Base-by-base conservation (phyloP, 2,329 filamentous ascomycete species). In the Scedosporium apiospermum region DNA sequence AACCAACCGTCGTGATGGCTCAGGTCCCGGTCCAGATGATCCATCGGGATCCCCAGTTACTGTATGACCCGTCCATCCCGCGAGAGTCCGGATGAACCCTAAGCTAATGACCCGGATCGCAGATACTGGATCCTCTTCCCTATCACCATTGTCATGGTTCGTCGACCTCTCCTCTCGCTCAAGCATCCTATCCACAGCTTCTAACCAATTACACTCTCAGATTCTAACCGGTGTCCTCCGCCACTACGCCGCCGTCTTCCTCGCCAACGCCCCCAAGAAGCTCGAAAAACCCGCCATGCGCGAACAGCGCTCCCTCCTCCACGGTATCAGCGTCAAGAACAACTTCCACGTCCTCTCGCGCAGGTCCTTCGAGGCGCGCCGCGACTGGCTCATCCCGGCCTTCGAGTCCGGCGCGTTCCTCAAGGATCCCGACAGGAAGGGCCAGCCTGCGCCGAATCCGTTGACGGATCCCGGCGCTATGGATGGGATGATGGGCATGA, bases 401-500 rank as follows among this genome's bases (percentile, higher is more conserved):
- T 97, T 89, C 77, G 90, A 97, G 74, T 88, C 86, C 26, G 95
- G 96, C 58, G 85, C 85, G 41, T 99, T 92, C 72, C 80, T 99
- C 58, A 97, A 96, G 73, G 90, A 96, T 66, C 93, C 92, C 1
- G 90, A 95, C 62, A 85, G 82, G 70, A 88, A 89, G 72, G 93
- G 93, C 61, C 90, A 97, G 77, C 89, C 92, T 3, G 88, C 92
- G 21, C 86, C 91, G 44, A 99, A 98, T 76, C 95, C 95, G 3
- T 92, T 99, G 85, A 90, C 89, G 10, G 95, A 99, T 74, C 96
- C 96, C 23, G 89, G 89, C 58, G 91, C 91, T 64, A 99, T 99
- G 95, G 96, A 99, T 73, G 93, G 93, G 68, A 99, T 99, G 95
- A 99, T 99, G 95, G 93, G 95, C 68, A 96, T 96, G 91, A 96